Evolutionary conservation across 1,284 basidiomycete genomes (phyloP).

Genomic region (Paramarasmius palmivorus): DNA sequence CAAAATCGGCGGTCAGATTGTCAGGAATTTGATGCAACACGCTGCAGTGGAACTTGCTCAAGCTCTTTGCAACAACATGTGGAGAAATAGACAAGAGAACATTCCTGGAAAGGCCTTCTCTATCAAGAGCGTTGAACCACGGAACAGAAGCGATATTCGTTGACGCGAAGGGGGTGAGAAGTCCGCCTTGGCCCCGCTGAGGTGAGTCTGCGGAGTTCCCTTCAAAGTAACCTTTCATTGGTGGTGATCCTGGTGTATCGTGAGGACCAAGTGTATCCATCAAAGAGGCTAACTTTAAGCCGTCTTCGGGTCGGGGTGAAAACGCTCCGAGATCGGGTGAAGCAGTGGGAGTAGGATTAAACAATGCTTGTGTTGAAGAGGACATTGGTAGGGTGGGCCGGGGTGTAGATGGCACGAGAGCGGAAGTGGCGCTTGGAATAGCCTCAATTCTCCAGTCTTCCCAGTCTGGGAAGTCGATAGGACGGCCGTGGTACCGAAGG

Average conservation of each 20-base stretch:
- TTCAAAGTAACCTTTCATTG: constrained; percentile 27
- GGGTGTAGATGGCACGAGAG: constrained; percentile 16
- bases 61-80: constrained; percentile 55
- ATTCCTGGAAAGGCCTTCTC: constrained; percentile 70
- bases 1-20: constrained; percentile 48
- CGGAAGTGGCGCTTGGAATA: constrained; percentile 41
- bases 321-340: constrained; percentile 55
- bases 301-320: constrained; percentile 58
- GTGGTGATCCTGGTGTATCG: constrained; percentile 18
- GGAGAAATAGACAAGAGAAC: constrained; percentile 60
- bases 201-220: constrained; percentile 11
- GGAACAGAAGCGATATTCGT: constrained; percentile 23
- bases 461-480: constrained; percentile 57
- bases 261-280: constrained; percentile 43
- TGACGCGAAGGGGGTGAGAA: constrained; percentile 15
- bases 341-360: constrained; percentile 46
- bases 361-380: constrained; percentile 53
- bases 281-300: constrained; percentile 39
- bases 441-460: constrained; percentile 53
- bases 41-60: constrained; percentile 57
- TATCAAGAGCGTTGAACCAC: constrained; percentile 49
- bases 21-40: constrained; percentile 50
- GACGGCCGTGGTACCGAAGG: constrained; percentile 46
- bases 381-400: constrained; percentile 41
- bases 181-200: background rate